A percentile compares a stretch with the other conserved stretches of the same genome.
Conservation (phyloP, 2,329 filamentous ascomycete species). For the Lasiodiplodia theobromae region DNA sequence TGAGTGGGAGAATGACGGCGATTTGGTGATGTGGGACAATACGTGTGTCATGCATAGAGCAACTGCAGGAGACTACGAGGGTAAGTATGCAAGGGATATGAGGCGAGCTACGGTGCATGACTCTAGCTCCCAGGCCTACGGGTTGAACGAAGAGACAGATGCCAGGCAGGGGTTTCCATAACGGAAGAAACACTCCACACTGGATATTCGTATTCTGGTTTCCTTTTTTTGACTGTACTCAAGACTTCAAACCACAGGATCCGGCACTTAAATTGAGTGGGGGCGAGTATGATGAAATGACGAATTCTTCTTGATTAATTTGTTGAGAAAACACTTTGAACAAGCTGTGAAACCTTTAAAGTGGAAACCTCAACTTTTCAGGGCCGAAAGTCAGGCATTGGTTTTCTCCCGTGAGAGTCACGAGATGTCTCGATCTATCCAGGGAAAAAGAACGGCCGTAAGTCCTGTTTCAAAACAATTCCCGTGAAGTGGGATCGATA, state of each 20-base stretch:
- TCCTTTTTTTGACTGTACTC: not conserved
- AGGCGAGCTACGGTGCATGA: constrained; percentile 65
- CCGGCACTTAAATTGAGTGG: not conserved
- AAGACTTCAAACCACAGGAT: not conserved
- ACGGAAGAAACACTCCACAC: not conserved
- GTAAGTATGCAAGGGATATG: constrained; percentile 61
- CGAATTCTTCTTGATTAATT: not conserved
- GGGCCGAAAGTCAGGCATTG: not conserved
- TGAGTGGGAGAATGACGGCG: constrained; percentile 57
- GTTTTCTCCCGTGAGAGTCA: not conserved
- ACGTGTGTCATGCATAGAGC: constrained; percentile 63
- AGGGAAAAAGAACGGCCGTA: not conserved
- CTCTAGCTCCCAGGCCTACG: constrained; percentile 51
- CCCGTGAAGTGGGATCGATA: not conserved
- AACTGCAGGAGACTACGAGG: constrained; percentile 56
- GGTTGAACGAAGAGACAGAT: constrained; percentile 45
- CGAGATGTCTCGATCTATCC: not conserved
- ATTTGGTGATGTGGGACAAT: constrained; percentile 68
- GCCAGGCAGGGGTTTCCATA: not conserved
- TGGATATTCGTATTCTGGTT: not conserved
- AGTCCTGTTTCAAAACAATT: not conserved
- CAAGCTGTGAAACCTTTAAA: not conserved
- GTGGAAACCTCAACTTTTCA: not conserved
- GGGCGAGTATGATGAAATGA: not conserved
- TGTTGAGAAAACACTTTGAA: not conserved